A percentile compares a stretch with the other conserved stretches of the same genome.
These are phyloP conservation scores for Draba incana DNA, from an alignment of 345 rosid species.

Conservation along the genomic window DNA sequence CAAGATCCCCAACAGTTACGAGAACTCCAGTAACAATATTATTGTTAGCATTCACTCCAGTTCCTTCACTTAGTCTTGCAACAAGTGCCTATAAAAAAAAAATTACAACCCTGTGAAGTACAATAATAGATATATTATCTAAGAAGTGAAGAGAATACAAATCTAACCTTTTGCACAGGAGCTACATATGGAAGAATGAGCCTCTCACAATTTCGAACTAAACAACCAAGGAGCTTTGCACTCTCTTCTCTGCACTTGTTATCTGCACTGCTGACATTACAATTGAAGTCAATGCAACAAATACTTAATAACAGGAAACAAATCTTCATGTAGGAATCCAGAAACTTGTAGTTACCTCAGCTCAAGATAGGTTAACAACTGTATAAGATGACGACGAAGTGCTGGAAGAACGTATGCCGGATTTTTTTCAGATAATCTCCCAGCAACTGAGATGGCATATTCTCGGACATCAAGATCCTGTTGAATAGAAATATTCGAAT, in stretches of 20 bases:
- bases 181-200: conserved; percentile 89
- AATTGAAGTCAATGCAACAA: conserved; percentile 46
- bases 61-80: conserved; percentile 85
- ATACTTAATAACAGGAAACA: conserved; percentile 25
- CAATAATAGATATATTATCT: conserved; percentile 19
- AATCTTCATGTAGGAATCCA: conserved; percentile 9
- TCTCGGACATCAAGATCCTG: conserved; percentile 97
- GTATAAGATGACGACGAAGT: conserved; percentile 98
- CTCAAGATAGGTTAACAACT: conserved; percentile 89
- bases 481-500: conserved; percentile 36
- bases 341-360: conserved; percentile 65
- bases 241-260: conserved; percentile 98
- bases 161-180: conserved; percentile 90
- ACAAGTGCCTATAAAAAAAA: conserved; percentile 81
- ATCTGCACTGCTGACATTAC: conserved; percentile 88
- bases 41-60: conserved; percentile 83
- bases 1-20: conserved; percentile 98
- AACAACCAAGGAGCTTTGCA: conserved; percentile 93
- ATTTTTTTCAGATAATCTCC: conserved; percentile 94
- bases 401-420: conserved; percentile 99
- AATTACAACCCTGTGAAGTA: conserved; percentile 25
- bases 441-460: conserved; percentile 92
- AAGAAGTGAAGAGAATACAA: conserved; percentile 35
- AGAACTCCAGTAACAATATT: conserved; percentile 94
- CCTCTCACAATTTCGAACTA: conserved; percentile 95